Percentiles rank a stretch among this genome's conserved stretches.
phyloP scores from a whole-genome alignment of 495 filamentous ascomycete genomes.

The Recurvomyces mirabilis region DNA sequence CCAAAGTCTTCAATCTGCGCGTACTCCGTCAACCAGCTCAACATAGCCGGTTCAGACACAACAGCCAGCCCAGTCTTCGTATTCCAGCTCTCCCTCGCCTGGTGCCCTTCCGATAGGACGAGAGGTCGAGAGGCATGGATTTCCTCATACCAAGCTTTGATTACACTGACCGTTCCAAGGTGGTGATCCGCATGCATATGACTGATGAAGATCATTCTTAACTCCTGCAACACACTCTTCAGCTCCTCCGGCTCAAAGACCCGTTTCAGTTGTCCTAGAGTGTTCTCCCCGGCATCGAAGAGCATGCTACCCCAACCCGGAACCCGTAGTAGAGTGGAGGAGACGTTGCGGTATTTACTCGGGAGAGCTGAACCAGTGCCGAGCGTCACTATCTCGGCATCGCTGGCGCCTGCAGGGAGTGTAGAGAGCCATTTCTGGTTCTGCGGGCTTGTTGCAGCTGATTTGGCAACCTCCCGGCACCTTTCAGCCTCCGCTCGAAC shows the following conservation, averaged over 20 bases:
- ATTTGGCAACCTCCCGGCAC: slow-evolving; percentile 30
- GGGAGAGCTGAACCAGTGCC: slow-evolving; percentile 84
- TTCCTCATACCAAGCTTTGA: slow-evolving; percentile 61
- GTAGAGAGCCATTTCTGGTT: slow-evolving; percentile 30
- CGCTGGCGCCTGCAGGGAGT: slow-evolving; percentile 47
- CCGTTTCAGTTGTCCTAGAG: slow-evolving; percentile 79
- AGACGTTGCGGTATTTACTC: slow-evolving; percentile 91
- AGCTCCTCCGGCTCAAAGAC: slow-evolving; percentile 52
- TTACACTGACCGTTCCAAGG: slow-evolving; percentile 64
- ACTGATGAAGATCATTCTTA: slow-evolving; percentile 85
- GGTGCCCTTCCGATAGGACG: background rate
- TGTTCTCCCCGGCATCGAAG: slow-evolving; percentile 86
- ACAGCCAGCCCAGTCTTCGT: slow-evolving; percentile 42
- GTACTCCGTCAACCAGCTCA: slow-evolving; percentile 67
- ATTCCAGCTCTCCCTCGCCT: slow-evolving; percentile 22
- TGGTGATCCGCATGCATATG: slow-evolving; percentile 97
- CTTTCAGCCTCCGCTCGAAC: slow-evolving; percentile 41
- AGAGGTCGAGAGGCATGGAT: slow-evolving; percentile 28
- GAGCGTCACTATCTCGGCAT: slow-evolving; percentile 73
- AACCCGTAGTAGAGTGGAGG: slow-evolving; percentile 69
- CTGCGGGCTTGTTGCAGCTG: slow-evolving; percentile 3
- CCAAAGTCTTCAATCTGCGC: slow-evolving; percentile 65
- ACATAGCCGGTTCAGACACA: slow-evolving; percentile 53
- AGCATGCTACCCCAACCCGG: slow-evolving; percentile 77
- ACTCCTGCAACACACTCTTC: slow-evolving; percentile 57